Conservation (phyloP, 306 rosid species). For the Quercus robur region DNA sequence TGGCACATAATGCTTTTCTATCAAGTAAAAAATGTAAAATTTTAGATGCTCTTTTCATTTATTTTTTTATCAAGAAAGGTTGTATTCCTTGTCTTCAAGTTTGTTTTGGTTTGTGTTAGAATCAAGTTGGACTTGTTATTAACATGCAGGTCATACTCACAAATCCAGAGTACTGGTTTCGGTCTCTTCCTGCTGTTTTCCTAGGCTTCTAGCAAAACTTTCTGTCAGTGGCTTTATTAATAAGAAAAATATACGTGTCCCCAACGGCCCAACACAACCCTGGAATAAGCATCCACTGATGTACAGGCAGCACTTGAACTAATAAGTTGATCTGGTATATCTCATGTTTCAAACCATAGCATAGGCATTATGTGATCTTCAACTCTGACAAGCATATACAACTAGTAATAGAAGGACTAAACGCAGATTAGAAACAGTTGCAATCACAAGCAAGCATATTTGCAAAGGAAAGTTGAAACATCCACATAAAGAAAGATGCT, state of each 20-base stretch:
- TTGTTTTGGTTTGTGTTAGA: too few relatives aligned
- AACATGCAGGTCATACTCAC: too few relatives aligned
- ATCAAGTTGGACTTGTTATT: too few relatives aligned
- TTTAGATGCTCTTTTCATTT: too few relatives aligned
- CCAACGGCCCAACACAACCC: background rate
- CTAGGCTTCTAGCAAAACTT: background rate
- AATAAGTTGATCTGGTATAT: background rate
- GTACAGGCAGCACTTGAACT: background rate
- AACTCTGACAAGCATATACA: background rate
- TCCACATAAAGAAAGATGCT: conserved; percentile 7
- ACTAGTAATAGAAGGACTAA: background rate
- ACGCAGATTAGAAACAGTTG: background rate
- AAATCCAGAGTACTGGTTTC: too few relatives aligned
- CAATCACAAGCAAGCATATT: conserved; percentile 11
- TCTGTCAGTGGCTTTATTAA: too few relatives aligned
- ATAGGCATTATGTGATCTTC: background rate
- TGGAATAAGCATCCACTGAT: background rate
- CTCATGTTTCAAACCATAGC: background rate
- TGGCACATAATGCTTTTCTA: too few relatives aligned
- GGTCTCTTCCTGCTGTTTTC: background rate
- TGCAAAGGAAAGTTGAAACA: background rate
- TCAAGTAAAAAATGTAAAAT: too few relatives aligned
- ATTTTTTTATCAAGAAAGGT: too few relatives aligned
- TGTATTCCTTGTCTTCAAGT: too few relatives aligned
- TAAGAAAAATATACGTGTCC: background rate